These are phyloP conservation scores for Marsdenia floribunda DNA, from an alignment of 257 asterid species.

Conservation along the genomic window DNA sequence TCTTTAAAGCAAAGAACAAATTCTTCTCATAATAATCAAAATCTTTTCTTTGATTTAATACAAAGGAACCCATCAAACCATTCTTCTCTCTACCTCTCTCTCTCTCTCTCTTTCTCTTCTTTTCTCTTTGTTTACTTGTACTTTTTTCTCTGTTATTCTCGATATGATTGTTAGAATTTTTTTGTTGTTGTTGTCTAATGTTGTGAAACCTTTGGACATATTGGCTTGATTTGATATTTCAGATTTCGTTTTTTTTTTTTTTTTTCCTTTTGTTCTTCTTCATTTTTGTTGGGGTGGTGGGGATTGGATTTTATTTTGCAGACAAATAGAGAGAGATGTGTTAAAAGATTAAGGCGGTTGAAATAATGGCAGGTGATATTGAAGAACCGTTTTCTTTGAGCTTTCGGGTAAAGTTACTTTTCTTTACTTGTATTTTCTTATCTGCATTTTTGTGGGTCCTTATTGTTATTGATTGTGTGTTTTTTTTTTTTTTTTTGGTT, in stretches of 20 bases:
- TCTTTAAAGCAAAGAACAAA: conserved; percentile 46
- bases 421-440: conserved; percentile 4
- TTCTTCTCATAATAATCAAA: conserved; percentile 22
- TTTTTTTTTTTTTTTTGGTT: not conserved
- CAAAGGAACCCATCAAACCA: conserved; percentile 18
- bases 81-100: not conserved
- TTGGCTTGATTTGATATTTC: not conserved
- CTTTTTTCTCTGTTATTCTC: not conserved
- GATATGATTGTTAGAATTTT: not conserved
- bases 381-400: conserved; percentile 49
- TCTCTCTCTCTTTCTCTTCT: conserved; percentile 8
- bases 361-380: conserved; percentile 66
- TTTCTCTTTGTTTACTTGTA: conserved; percentile 1
- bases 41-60: conserved; percentile 19
- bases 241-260: not conserved
- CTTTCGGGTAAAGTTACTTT: conserved; percentile 52
- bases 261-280: not conserved
- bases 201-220: not conserved
- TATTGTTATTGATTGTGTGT: not conserved
- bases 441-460: not conserved
- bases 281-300: conserved; percentile 18
- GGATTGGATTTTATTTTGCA: conserved; percentile 23
- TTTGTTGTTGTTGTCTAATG: not conserved
- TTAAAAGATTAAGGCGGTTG: conserved; percentile 21
- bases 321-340: conserved; percentile 21